Base-by-base conservation (phyloP, 208 protist species). In the Crithidia bombi region DNA sequence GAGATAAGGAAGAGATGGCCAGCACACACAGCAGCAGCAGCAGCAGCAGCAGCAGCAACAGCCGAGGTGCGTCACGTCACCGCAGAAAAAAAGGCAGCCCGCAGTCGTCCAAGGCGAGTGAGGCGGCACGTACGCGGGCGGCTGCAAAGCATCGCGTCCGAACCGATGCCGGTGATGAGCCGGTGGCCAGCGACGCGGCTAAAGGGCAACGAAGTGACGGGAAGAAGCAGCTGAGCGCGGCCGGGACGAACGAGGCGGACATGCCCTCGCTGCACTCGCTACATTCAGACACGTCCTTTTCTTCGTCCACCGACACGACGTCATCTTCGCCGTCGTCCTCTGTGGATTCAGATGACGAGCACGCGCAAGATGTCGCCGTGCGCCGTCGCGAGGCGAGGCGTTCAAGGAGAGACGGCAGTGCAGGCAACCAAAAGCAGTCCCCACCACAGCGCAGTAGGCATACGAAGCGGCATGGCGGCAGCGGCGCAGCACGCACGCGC, bases 231-330 rank as follows among this genome's bases (percentile, higher is more conserved):
- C 5, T 14, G n/a, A 41, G 26, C 21, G 17, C 54, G 32, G 38
- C 19, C 30, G 43, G 3, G 43, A 17, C 1, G 58, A 51, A 3
- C n/a, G 43, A 19, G 14, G 30, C 26, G 2, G 58, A 65, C 15
- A 65, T 52, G 43, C 19, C 58, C 19, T 51, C 58, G 10, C 43
- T 54, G 44, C 58, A 41, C 43, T 63, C 57, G 0, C 5, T 63
- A 15, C 39, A 63, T 26, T 65, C 43, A 26, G 41, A 54, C 43
- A n/a, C 30, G 2, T 65, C 58, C 28, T 38, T 41, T n/a, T 33
- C 57, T 6, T 63, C 39, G 36, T 61, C 55, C 19, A 57, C 2
- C 33, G 33, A 11, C 5, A 11, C 30, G 15, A 15, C 49, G 26
- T 9, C 44, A 41, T 41, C 38, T 14, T 6, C 14, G 14, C 14